Evolutionary conservation across 1,139 yeast species (phyloP), one percentile per base, ranked within the genome.

Genomic region (Ogataea hybrid): DNA sequence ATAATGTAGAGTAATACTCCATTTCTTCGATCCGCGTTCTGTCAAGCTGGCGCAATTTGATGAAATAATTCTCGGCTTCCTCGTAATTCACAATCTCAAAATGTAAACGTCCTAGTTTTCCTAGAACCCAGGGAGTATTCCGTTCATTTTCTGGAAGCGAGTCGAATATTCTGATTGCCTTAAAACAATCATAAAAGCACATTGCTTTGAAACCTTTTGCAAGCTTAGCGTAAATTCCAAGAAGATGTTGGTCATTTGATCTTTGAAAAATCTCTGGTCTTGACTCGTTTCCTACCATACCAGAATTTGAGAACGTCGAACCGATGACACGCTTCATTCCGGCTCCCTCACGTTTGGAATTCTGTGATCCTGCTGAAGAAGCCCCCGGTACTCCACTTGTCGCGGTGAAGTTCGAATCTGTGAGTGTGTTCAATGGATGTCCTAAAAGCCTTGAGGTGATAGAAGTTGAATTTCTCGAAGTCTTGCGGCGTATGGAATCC

Each of bases 71-170:
- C 48, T 81, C 84, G 5, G 95, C 77, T 61, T 84, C 85, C 46
- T 79, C 81, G 63, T 92, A 92, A 59, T 89, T 85, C 18, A 86
- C 94, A 52, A 85, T 79, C 61, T 92, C 98, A 64, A 84, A 90
- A 61, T 88, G 88, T 38, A 88, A 68, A 49, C 89, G 70, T 0
- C 96, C 98, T 23, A 85, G 63, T 55, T 83, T 82, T 30, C 90
- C 77, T 40, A 87, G 70, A 7, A 89, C 95, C 89, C 95, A 89
- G 0, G 97, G 95, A 12, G 96, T 82, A 32, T 79, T 72, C 41
- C 75, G 70, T 52, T 87, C 94, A 17, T 68, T 58, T 7, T 75
- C 79, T 0, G 92, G 79, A 15, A 88, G 70, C 6, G 78, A 66
- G 42, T 79, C 80, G 32, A 92, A 68, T 2, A 78, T 68, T 42